Conservation (phyloP, 768 basidiomycete species). For the Suillus subalutaceus region DNA sequence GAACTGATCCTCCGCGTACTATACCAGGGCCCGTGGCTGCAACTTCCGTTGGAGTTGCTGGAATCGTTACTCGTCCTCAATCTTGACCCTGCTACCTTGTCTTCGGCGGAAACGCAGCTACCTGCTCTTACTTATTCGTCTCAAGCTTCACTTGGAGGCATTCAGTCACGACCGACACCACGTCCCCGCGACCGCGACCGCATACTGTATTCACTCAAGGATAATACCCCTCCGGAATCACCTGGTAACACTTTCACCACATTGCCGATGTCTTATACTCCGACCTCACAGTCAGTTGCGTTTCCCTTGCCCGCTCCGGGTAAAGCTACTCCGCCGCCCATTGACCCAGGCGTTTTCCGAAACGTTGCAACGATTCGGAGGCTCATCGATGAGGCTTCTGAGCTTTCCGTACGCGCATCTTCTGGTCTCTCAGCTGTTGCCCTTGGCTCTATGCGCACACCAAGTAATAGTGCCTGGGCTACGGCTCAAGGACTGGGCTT, state of each 20-base stretch:
- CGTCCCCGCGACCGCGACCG: constrained; percentile 43
- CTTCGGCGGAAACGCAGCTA: constrained; percentile 47
- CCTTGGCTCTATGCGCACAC: constrained; percentile 63
- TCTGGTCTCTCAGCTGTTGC: constrained; percentile 81
- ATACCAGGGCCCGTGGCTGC: constrained; percentile 85
- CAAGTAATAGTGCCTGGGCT: constrained; percentile 55
- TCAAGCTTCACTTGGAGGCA: constrained; percentile 14
- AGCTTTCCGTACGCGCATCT: constrained; percentile 84
- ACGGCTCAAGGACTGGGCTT: constrained; percentile 66
- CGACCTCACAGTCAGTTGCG: constrained; percentile 41
- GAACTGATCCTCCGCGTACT: constrained; percentile 5
- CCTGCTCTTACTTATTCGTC: constrained; percentile 28
- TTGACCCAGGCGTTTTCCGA: constrained; percentile 87
- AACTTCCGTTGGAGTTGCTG: constrained; percentile 83
- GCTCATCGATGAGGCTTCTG: constrained; percentile 88
- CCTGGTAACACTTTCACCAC: constrained; percentile 39
- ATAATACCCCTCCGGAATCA: constrained; percentile 50
- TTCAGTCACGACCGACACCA: constrained; percentile 25
- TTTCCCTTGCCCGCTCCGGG: constrained; percentile 61
- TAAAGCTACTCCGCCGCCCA: constrained; percentile 79
- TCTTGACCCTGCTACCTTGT: constrained; percentile 68
- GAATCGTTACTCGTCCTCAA: constrained; percentile 82
- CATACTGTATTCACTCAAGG: constrained; percentile 44
- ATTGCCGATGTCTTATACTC: constrained; percentile 34
- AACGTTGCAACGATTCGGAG: constrained; percentile 74